A percentile compares a stretch with the other conserved stretches of the same genome.
phyloP scores from a whole-genome alignment of 2,329 filamentous ascomycete genomes.

The Leptographium procerum region DNA sequence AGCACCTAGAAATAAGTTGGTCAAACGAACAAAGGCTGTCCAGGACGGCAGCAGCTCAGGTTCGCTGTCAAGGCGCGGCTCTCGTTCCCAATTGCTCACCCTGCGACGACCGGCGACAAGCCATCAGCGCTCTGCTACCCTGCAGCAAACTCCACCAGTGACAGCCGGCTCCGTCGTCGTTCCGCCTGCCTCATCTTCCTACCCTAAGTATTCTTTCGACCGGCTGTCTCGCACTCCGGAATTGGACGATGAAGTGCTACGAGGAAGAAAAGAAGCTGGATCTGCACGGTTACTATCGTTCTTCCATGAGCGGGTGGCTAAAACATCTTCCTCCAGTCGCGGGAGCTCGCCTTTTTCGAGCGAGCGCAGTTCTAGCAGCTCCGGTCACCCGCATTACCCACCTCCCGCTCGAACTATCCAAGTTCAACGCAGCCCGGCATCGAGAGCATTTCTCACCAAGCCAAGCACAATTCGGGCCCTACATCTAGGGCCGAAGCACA shows the following conservation, averaged over 20 bases:
- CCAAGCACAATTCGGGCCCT: conserved; percentile 17
- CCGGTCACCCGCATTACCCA: conserved; percentile 18
- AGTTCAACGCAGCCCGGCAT: conserved; percentile 13
- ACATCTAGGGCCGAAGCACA: conserved; percentile 1
- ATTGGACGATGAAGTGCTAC: not conserved
- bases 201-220: conserved; percentile 22
- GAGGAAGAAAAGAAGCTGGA: not conserved
- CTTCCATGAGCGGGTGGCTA: conserved; percentile 35
- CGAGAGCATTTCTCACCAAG: conserved; percentile 26
- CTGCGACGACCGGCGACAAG: conserved; percentile 67
- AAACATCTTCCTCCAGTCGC: conserved; percentile 16
- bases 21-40: conserved; percentile 57
- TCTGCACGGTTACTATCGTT: conserved; percentile 40
- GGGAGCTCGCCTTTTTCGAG: conserved; percentile 16
- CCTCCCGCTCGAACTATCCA: conserved; percentile 20
- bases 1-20: conserved; percentile 60
- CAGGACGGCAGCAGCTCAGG: conserved; percentile 25
- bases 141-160: conserved; percentile 37
- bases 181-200: conserved; percentile 8
- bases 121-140: conserved; percentile 62
- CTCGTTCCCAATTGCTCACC: conserved; percentile 51
- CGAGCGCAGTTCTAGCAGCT: conserved; percentile 17
- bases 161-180: conserved; percentile 10
- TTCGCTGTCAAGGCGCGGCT: conserved; percentile 32
- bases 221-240: conserved; percentile 15